phyloP scores from a whole-genome alignment of 1,284 basidiomycete species.

The Papiliotrema fonsecae region DNA sequence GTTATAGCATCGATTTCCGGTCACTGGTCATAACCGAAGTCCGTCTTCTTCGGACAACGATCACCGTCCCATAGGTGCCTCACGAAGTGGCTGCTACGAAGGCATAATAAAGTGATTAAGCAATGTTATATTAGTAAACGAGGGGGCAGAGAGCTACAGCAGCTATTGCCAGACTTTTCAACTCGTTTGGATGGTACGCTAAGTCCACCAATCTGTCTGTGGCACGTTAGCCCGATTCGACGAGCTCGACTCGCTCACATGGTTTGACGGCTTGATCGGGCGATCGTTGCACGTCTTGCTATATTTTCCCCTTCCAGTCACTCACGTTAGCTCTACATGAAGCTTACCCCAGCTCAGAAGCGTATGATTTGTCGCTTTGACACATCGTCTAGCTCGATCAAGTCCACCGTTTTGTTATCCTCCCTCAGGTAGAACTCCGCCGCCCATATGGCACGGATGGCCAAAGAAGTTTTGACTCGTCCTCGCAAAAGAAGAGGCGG shows the following conservation, averaged over 20 bases:
- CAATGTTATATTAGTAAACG: too few relatives aligned
- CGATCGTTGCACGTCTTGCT: not conserved
- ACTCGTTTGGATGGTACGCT: too few relatives aligned
- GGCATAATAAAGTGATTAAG: too few relatives aligned
- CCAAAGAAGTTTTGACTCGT: constrained; percentile 9
- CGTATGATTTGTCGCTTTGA: too few relatives aligned
- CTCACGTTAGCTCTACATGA: not conserved
- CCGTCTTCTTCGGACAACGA: not conserved
- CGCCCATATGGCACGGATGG: constrained; percentile 6
- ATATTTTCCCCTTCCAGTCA: constrained; percentile 1
- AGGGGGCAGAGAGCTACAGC: too few relatives aligned
- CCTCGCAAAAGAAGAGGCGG: constrained; percentile 18
- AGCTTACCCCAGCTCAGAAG: too few relatives aligned
- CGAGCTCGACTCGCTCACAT: not conserved
- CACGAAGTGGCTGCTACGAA: too few relatives aligned
- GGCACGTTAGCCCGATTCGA: not conserved
- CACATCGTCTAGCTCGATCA: not conserved
- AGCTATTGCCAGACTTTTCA: too few relatives aligned
- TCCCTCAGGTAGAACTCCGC: constrained; percentile 3
- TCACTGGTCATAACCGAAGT: not conserved
- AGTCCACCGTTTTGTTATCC: not conserved
- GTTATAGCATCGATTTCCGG: too few relatives aligned
- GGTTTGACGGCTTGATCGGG: not conserved
- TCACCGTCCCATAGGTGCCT: too few relatives aligned
- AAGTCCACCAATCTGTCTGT: too few relatives aligned